A percentile compares a stretch with the other conserved stretches of the same genome.
Conservation (phyloP, 345 rosid species). For the Aquilaria sinensis region DNA sequence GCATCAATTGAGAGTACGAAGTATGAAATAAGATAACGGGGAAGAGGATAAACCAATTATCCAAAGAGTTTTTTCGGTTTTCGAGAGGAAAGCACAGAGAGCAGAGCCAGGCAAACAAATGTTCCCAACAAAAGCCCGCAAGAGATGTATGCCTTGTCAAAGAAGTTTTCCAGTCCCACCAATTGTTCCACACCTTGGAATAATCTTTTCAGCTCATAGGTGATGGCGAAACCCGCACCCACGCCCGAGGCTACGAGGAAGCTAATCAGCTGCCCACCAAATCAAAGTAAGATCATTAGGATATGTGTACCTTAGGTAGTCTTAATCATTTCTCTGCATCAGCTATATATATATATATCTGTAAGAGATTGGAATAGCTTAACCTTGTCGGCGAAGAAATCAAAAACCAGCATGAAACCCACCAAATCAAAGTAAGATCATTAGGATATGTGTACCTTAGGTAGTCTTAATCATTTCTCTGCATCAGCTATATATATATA, state of each 20-base stretch:
- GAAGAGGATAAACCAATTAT: too few relatives aligned
- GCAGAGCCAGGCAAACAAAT: conserved; percentile 15
- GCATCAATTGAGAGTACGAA: too few relatives aligned
- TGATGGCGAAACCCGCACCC: conserved; percentile 21
- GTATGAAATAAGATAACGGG: too few relatives aligned
- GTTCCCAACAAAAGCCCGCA: conserved; percentile 12
- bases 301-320: too few relatives aligned
- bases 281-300: too few relatives aligned
- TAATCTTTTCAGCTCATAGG: conserved; percentile 17
- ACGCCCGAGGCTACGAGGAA: conserved; percentile 24
- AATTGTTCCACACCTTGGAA: background rate
- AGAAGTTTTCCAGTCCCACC: conserved; percentile 2
- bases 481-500: too few relatives aligned
- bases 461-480: too few relatives aligned
- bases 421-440: too few relatives aligned
- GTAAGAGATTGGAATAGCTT: too few relatives aligned
- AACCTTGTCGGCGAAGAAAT: conserved; percentile 32
- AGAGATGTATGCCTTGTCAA: conserved; percentile 14
- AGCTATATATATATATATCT: too few relatives aligned
- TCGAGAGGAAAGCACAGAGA: conserved; percentile 23
- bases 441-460: too few relatives aligned
- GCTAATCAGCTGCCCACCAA: conserved; percentile 16
- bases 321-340: too few relatives aligned
- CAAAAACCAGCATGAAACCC: conserved; percentile 17
- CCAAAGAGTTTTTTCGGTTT: background rate